Base-by-base conservation (phyloP, 495 filamentous ascomycete species). In the Copromyces sp. region DNA sequence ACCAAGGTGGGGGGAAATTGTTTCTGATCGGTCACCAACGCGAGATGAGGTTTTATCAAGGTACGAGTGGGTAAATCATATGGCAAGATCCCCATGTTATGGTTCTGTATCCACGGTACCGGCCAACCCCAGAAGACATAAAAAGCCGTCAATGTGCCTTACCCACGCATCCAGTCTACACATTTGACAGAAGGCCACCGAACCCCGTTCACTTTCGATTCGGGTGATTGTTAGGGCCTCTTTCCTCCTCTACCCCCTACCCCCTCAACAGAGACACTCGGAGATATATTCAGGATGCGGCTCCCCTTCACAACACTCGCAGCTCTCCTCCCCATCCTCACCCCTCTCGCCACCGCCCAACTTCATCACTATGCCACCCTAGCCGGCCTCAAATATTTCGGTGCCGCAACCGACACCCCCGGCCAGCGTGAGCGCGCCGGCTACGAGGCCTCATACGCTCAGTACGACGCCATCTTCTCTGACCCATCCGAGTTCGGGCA, bases 401-500 rank as follows among this genome's bases (percentile, higher is more conserved):
- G 86, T 40, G 80, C 85, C 4, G 86, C 85, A 42, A 86, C 83
- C 61, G 86, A 87, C 76, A 82, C 81, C 53, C 77, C 72, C 73
- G 79, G 77, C 59, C 74, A 82, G 69, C 79, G 84, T 24, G 78
- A 81, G 75, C 82, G 86, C 71, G 77, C 77, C 20, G 69, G 68
- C 39, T 73, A 75, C 70, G 73, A 74, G 72, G 69, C 59, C 45
- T 39, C 42, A 4, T 82, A 78, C 73, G 41, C 75, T 69, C 73
- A 76, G 70, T 81, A 81, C 70, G 72, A 80, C 78, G 71, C 76
- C 68, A 85, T 85, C 75, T 80, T 86, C 42, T 76, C 75, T 42
- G 79, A 86, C 75, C 80, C 78, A 17, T 77, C 78, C 72, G 81
- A 85, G 73, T 89, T 89, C 76, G 85, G 85, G 70, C 82, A 85